These are phyloP conservation scores for Blastobotrys americana DNA, from an alignment of 805 yeast genomes.

Conservation along the genomic window DNA sequence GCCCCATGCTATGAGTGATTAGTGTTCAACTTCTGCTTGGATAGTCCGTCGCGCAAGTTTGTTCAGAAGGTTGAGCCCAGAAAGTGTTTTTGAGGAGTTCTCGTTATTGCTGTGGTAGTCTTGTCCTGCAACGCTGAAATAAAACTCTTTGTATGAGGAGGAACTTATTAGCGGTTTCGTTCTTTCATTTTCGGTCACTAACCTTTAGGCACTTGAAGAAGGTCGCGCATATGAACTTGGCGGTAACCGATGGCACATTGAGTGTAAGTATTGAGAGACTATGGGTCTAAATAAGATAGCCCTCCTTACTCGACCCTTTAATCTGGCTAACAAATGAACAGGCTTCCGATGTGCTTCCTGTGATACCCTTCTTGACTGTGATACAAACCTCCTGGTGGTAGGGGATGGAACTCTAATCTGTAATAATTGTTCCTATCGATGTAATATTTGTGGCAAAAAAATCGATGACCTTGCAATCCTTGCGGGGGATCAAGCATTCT, in stretches of 20 bases:
- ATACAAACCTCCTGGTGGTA: slow-evolving; percentile 80
- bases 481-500: slow-evolving; percentile 93
- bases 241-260: slow-evolving; percentile 91
- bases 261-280: slow-evolving; percentile 40
- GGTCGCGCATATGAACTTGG: slow-evolving; percentile 89
- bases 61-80: too few relatives aligned
- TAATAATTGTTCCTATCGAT: slow-evolving; percentile 84
- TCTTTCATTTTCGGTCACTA: neutral
- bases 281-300: neutral
- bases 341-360: slow-evolving; percentile 82
- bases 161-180: neutral
- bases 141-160: too few relatives aligned
- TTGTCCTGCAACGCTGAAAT: too few relatives aligned
- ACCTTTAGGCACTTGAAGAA: slow-evolving; percentile 51
- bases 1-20: too few relatives aligned
- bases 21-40: too few relatives aligned
- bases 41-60: too few relatives aligned
- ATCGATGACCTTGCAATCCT: slow-evolving; percentile 90
- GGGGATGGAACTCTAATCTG: slow-evolving; percentile 92
- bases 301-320: too few relatives aligned
- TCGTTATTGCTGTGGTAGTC: too few relatives aligned
- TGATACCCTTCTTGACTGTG: slow-evolving; percentile 66
- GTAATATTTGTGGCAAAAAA: slow-evolving; percentile 76
- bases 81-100: too few relatives aligned
- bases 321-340: too few relatives aligned